These are phyloP conservation scores for Fusarium chuoi DNA, from an alignment of 2,329 filamentous ascomycete species.

Conservation along the genomic window DNA sequence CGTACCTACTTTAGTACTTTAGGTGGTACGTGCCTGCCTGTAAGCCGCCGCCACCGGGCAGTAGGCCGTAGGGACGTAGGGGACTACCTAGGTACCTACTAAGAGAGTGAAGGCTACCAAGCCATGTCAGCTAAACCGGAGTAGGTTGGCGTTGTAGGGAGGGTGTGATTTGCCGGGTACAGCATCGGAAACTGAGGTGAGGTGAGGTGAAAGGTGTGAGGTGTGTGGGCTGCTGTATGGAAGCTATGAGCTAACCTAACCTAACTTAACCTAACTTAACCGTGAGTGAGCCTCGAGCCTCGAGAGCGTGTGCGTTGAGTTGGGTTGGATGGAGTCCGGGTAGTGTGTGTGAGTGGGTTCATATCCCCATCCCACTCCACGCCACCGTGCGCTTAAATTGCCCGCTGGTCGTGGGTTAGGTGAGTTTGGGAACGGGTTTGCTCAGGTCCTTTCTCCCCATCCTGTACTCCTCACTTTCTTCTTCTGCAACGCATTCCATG, in stretches of 20 bases:
- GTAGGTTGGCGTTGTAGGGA: background rate
- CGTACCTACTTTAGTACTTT: conserved; percentile 30
- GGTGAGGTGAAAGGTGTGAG: conserved; percentile 1
- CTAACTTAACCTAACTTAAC: background rate
- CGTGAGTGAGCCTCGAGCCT: conserved; percentile 2
- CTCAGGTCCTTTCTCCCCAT: conserved; percentile 55
- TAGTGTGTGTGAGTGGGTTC: conserved; percentile 39
- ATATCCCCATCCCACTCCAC: conserved; percentile 34
- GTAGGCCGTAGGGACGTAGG: background rate
- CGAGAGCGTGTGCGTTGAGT: conserved; percentile 27
- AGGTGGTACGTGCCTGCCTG: conserved; percentile 25
- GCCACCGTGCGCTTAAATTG: conserved; percentile 26
- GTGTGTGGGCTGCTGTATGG: background rate
- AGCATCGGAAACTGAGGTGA: conserved; percentile 32
- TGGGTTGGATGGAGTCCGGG: conserved; percentile 2
- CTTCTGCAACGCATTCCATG: conserved; percentile 49
- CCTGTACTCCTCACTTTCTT: conserved; percentile 52
- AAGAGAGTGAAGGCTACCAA: background rate
- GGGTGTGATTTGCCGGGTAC: conserved; percentile 32
- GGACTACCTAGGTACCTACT: background rate
- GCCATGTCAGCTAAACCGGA: background rate
- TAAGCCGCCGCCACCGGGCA: conserved; percentile 21
- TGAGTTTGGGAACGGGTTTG: conserved; percentile 52
- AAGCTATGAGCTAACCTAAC: conserved; percentile 13
- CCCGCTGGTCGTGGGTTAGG: conserved; percentile 53